Base-by-base conservation (phyloP, 2,329 filamentous ascomycete species). In the Aspergillus calidoustus region DNA sequence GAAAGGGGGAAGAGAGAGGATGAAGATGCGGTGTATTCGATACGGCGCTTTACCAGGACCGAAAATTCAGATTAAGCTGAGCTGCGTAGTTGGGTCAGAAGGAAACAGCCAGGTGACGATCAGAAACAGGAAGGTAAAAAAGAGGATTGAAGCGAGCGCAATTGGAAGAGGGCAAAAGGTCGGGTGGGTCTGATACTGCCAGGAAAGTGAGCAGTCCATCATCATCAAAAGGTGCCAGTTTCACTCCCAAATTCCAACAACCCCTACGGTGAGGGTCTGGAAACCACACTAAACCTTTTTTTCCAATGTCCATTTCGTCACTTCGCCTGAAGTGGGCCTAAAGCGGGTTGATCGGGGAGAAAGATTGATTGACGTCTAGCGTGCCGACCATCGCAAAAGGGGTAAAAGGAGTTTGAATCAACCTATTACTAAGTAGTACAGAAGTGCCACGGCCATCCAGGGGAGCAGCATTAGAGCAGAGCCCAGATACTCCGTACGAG, bases 181-280 rank as follows among this genome's bases (percentile, higher is more conserved):
- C 4, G 25, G 60, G 64, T 67, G 63, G 65, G 61, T 59, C 61
- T 51, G 49, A 53, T 65, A 62, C 57, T 58, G 43, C 48, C 49
- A 54, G 44, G 59, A 68, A 68, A 60, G 61, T 65, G 66, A 68
- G 64, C 64, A 66, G 63, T 66, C 66, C 52, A 66, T 43, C 48
- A 66, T 43, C 48, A n/a, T 28, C n/a, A 46, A 41, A 19, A 28
- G 19, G 30, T 59, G 19, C 49, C 30, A 38, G 50, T 49, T 59
- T 59, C 57, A 59, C 22, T 15, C 28, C 48, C 41, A 28, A 57
- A 34, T 41, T 48, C 54, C 60, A 54, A 55, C 60, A 54, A 55
- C 48, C 52, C 56, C 41, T 64, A 61, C 61, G 64, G 61, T 65
- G 62, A 63, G 53, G 22, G 60, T 15, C 63, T 63, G 30, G 19